A percentile compares a stretch with the other conserved stretches of the same genome.
These are phyloP conservation scores for Malbranchea cinnamomea DNA, from an alignment of 2,329 filamentous ascomycete species.

Conservation along the genomic window DNA sequence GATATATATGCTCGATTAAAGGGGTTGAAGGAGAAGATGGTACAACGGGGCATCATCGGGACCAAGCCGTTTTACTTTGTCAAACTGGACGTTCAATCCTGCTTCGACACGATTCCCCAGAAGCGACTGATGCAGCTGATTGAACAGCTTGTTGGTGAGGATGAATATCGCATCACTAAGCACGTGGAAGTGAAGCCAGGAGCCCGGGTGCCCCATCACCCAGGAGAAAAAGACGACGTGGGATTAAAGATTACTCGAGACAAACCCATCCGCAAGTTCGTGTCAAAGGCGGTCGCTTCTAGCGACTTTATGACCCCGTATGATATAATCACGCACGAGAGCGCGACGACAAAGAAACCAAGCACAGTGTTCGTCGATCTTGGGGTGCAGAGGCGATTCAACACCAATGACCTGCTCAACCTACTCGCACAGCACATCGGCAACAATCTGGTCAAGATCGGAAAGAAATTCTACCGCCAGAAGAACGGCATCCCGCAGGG, in stretches of 20 bases:
- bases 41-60: background rate
- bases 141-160: constrained; percentile 38
- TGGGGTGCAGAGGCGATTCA: constrained; percentile 42
- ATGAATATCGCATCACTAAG: constrained; percentile 55
- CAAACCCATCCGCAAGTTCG: constrained; percentile 33
- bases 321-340: constrained; percentile 30
- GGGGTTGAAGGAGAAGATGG: constrained; percentile 41
- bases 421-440: constrained; percentile 68
- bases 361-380: constrained; percentile 68
- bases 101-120: constrained; percentile 93
- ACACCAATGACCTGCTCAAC: constrained; percentile 46
- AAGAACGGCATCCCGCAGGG: constrained; percentile 85
- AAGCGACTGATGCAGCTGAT: constrained; percentile 54
- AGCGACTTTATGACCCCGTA: constrained; percentile 32
- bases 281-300: constrained; percentile 34
- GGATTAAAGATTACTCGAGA: constrained; percentile 6
- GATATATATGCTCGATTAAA: constrained; percentile 66
- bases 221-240: constrained; percentile 6
- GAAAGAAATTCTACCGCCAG: constrained; percentile 77
- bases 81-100: constrained; percentile 81
- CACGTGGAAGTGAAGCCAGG: constrained; percentile 52
- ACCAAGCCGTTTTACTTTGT: constrained; percentile 55
- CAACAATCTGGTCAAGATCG: constrained; percentile 73
- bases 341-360: constrained; percentile 7
- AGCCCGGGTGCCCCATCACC: constrained; percentile 8